A percentile compares a stretch with the other conserved stretches of the same genome.
phyloP scores from a whole-genome alignment of 106 monocot genomes.

The Cymbidium sinense region DNA sequence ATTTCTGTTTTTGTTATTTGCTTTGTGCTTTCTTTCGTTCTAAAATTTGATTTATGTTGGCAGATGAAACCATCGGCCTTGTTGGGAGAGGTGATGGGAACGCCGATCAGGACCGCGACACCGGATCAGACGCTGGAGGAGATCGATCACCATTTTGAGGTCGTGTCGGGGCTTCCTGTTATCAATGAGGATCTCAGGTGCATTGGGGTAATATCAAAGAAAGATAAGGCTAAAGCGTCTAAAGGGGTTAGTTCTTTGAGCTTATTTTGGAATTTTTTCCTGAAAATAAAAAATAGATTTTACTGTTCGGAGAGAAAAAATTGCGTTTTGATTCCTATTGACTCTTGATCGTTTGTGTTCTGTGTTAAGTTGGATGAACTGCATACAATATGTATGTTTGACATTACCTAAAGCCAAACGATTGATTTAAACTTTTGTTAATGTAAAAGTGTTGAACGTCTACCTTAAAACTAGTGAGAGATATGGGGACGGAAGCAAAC shows the following conservation, averaged over 20 bases:
- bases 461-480: no score
- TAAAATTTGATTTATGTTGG: not conserved
- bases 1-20: not conserved
- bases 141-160: constrained; percentile 47
- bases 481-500: no score
- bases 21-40: not conserved
- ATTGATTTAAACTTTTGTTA: no score
- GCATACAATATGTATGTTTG: not conserved
- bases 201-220: constrained; percentile 71
- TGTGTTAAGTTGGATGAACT: not conserved
- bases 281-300: not conserved
- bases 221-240: constrained; percentile 43
- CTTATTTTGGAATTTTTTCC: not conserved
- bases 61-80: constrained; percentile 40
- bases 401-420: no score
- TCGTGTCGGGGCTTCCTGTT: constrained; percentile 75
- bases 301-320: not conserved
- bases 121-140: constrained; percentile 66
- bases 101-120: constrained; percentile 35
- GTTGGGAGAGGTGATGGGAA: constrained; percentile 71
- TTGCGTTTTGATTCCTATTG: not conserved
- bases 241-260: constrained; percentile 44
- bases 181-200: constrained; percentile 54
- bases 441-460: no score
- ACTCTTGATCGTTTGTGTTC: not conserved